These are phyloP conservation scores for Barnettozyma hawaiiensis DNA, from an alignment of 1,139 yeast species.

Conservation along the genomic window DNA sequence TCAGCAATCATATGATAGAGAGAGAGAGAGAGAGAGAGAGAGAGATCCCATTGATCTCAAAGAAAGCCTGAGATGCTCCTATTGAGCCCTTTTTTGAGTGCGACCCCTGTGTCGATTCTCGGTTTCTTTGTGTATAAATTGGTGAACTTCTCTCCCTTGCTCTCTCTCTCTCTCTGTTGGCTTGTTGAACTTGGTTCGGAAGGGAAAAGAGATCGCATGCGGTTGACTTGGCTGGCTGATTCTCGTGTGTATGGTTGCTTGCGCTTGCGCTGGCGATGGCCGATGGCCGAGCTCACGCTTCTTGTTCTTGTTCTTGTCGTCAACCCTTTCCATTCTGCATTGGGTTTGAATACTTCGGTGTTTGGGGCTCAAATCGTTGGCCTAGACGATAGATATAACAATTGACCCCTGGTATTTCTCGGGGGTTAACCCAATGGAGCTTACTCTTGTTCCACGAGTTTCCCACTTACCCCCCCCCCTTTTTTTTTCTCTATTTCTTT, in stretches of 20 bases:
- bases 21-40: neutral
- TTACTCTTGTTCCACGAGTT: slow-evolving; percentile 67
- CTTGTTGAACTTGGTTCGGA: too few relatives aligned
- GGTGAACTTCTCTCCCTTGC: too few relatives aligned
- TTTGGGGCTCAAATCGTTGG: slow-evolving; percentile 39
- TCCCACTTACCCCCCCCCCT: too few relatives aligned
- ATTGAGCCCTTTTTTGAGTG: slow-evolving; percentile 18
- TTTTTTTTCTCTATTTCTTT: slow-evolving; percentile 33
- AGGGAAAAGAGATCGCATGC: neutral
- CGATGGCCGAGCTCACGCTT: too few relatives aligned
- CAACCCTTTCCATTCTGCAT: slow-evolving; percentile 3
- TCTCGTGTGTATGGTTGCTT: too few relatives aligned
- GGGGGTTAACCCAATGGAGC: slow-evolving; percentile 86
- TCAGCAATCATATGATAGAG: too few relatives aligned
- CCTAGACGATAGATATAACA: slow-evolving; percentile 81
- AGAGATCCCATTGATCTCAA: neutral
- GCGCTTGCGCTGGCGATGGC: too few relatives aligned
- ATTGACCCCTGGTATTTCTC: slow-evolving; percentile 43
- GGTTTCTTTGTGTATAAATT: neutral
- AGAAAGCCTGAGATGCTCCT: slow-evolving; percentile 12
- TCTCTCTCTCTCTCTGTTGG: too few relatives aligned
- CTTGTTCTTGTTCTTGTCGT: slow-evolving; percentile 9
- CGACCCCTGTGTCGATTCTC: slow-evolving; percentile 4
- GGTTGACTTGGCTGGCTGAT: too few relatives aligned
- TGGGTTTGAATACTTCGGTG: slow-evolving; percentile 44